phyloP scores from a whole-genome alignment of 23 red algal species.

The Gracilariopsis chorda region DNA sequence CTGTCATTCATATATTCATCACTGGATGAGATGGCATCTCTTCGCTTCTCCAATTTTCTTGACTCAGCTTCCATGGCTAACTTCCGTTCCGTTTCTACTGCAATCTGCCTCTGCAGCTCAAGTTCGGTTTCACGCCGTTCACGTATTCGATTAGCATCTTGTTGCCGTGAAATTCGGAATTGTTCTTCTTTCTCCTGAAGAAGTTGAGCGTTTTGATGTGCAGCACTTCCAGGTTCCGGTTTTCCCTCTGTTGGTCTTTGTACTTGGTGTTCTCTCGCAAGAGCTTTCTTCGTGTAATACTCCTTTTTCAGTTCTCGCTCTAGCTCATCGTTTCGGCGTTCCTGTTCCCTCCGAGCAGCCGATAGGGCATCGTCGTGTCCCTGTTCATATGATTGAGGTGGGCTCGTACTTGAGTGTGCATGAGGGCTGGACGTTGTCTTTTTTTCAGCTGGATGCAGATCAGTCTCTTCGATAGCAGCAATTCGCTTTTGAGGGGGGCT shows the following conservation, averaged over 20 bases:
- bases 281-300: neutral
- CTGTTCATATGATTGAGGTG: conserved; percentile 4
- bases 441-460: neutral
- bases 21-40: neutral
- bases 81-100: neutral
- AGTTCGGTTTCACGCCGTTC: neutral
- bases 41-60: neutral
- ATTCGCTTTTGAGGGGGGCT: neutral
- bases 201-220: neutral
- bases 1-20: conserved; percentile 9
- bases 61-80: neutral
- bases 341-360: neutral
- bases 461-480: neutral
- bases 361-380: neutral
- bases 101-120: conserved; percentile 1
- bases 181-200: neutral
- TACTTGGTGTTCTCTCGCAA: neutral
- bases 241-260: neutral
- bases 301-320: neutral
- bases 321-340: neutral
- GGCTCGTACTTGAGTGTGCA: too few relatives aligned
- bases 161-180: neutral
- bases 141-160: too few relatives aligned
- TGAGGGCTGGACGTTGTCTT: neutral
- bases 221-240: neutral